Evolutionary conservation across 805 yeast species (phyloP), one percentile per base, ranked within the genome.

Genomic region (Ogataea naganishii): DNA sequence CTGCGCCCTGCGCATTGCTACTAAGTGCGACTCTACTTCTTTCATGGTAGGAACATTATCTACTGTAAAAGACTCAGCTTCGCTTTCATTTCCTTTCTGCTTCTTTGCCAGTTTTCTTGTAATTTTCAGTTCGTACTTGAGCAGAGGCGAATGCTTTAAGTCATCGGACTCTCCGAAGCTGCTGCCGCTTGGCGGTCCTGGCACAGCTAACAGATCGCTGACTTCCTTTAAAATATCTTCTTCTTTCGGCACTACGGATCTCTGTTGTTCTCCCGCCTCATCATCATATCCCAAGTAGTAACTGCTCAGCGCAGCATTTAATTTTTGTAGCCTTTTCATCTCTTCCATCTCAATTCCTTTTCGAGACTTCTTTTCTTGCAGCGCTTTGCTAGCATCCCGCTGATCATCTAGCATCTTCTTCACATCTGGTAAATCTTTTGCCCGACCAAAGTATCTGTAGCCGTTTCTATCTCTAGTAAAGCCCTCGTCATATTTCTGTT

Each of bases 381-480:
- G 43, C 36, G 35, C 44, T 25, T 44, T 49, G 32, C 18, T 39
- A n/a, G n/a, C 38, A 22, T 32, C 44, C 26, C 32, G 46, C 41
- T 62, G 53, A 23, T 59, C 49, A 30, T 61, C 60, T 13, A 74
- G 37, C 14, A 70, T 37, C 34, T 64, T 64, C 30, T 64, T 58
- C 6, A 80, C 88, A 37, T 82, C 95, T 0, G 85, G 80, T 7
- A 86, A 55, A 25, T 84, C 89, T 30, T 72, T 64, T 0, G 95
- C 95, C 28, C 95, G 56, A 0, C 96, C 96, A 54, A 74, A 88
- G 52, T 81, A 88, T 32, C 80, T 58, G 39, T 73, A 74, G 1
- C 85, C 85, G 23, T 66, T 60, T 1, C 69, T 48, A 24, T 14
- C 32, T 12, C 42, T 36, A 5, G 39, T 21, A 7, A 58, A 57